Base-by-base conservation (phyloP, 2,329 filamentous ascomycete genomes). In the Claviceps maximensis region DNA sequence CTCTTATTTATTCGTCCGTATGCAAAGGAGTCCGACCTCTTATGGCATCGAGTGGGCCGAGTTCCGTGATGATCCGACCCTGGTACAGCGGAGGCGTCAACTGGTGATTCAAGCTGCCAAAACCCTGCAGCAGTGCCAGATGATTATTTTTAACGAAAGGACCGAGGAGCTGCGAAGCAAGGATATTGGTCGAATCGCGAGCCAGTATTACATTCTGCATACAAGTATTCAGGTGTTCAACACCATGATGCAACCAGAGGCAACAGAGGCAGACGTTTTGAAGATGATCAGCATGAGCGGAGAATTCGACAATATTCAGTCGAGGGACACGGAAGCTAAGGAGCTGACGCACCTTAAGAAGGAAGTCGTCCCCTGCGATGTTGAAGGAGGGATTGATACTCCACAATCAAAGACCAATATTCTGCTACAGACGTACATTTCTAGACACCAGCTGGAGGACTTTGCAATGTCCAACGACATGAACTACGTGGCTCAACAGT, bases 281-380 rank as follows among this genome's bases (percentile, higher is more conserved):
- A 87, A 86, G 63, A 97, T 98, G 89, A 89, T 98, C 63, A 90
- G 89, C 60, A 89, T 93, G 86, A 95, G 90, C 65, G 89, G 90
- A 58, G 93, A 98, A 67, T 98, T 98, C 61, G 89, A 97, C 71
- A 95, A 98, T 59, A 87, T 98, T 44, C 90, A 96, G 64, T 89
- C 87, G 5, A 78, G 94, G 56, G 93, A 98, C 53, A 93, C 74
- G 50, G 94, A 98, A 68, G 84, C 86, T 53, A 87, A 90, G 61
- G 94, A 98, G 66, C 74, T 98, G n/a, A 77, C 77, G 19, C 76
- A 80, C 23, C 75, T 98, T 51, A 82, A 80, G 57, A 74, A 87
- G 0, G 82, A 89, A 36, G 75, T 78, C 17, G 79, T 87, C 13
- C 83, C 84, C 19, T 95, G 90, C 54, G 82, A 90, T 58, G 83